phyloP scores from a whole-genome alignment of 139 green algal genomes.

The Volvox reticuliferus region DNA sequence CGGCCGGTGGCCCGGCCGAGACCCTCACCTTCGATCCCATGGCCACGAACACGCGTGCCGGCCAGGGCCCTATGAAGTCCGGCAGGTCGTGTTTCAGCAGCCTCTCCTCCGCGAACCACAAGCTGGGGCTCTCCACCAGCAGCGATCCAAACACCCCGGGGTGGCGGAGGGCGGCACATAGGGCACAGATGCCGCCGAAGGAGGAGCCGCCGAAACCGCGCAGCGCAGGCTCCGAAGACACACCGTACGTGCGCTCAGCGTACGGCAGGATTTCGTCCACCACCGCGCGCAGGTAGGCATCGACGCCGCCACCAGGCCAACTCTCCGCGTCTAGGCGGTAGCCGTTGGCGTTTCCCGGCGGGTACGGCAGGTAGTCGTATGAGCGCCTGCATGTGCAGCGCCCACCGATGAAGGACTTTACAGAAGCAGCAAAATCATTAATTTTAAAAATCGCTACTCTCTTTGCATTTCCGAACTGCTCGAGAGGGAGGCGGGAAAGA shows the following conservation, averaged over 20 bases:
- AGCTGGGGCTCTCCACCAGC: conserved; percentile 66
- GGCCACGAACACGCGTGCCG: conserved; percentile 55
- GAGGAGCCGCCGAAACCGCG: conserved; percentile 64
- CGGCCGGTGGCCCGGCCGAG: too few species aligned
- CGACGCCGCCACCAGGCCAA: conserved; percentile 65
- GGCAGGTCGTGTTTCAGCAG: conserved; percentile 50
- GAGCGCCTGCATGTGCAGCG: conserved; percentile 24
- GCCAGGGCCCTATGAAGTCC: conserved; percentile 49
- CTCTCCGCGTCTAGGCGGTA: conserved; percentile 54
- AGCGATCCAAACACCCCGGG: conserved; percentile 54
- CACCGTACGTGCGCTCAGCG: conserved; percentile 45
- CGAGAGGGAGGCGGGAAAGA: neutral
- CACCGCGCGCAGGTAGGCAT: conserved; percentile 49
- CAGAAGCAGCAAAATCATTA: neutral
- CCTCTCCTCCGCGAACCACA: conserved; percentile 64
- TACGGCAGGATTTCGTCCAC: conserved; percentile 56
- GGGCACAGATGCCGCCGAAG: conserved; percentile 70
- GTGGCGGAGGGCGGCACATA: conserved; percentile 36
- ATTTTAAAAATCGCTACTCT: neutral
- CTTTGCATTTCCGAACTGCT: neutral
- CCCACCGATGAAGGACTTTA: neutral
- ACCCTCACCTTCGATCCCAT: conserved; percentile 50
- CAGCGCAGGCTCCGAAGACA: conserved; percentile 14
- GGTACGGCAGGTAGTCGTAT: conserved; percentile 69
- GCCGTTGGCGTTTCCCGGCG: conserved; percentile 57